Conservation (phyloP, 2,329 filamentous ascomycete species). For the Helotiales sp. region DNA sequence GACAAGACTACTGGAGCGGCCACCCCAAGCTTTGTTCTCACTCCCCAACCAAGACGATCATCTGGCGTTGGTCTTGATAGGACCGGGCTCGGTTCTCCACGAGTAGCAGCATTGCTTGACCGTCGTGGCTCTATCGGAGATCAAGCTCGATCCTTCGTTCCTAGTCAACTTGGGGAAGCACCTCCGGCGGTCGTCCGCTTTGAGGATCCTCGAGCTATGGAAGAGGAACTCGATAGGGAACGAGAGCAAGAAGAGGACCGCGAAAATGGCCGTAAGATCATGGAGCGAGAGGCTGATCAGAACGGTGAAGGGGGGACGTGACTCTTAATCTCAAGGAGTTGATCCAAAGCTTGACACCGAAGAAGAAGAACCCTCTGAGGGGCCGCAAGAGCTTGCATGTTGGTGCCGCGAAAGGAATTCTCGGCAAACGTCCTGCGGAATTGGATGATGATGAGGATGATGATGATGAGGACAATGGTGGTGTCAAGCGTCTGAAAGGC, state of each 20-base stretch:
- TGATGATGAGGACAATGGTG: slow-evolving; percentile 63
- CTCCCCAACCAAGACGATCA: slow-evolving; percentile 62
- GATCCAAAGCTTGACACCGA: slow-evolving; percentile 78
- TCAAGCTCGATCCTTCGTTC: slow-evolving; percentile 65
- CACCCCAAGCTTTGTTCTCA: slow-evolving; percentile 68
- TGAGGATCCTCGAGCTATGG: slow-evolving; percentile 66
- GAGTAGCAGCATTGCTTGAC: slow-evolving; percentile 72
- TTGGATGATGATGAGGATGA: slow-evolving; percentile 69
- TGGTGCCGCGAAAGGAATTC: slow-evolving; percentile 72
- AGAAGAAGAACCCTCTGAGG: slow-evolving; percentile 69
- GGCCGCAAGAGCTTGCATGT: slow-evolving; percentile 79
- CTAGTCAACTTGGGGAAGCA: slow-evolving; percentile 48
- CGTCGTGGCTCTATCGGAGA: slow-evolving; percentile 75
- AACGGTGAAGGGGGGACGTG: slow-evolving; percentile 60
- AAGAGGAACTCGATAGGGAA: slow-evolving; percentile 67
- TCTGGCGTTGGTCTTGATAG: slow-evolving; percentile 74
- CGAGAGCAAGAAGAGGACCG: slow-evolving; percentile 63
- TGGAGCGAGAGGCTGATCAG: slow-evolving; percentile 57
- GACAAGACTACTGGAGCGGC: slow-evolving; percentile 58
- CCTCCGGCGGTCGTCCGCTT: slow-evolving; percentile 65
- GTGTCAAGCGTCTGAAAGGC: slow-evolving; percentile 72
- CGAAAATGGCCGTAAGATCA: slow-evolving; percentile 62
- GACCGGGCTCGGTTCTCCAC: slow-evolving; percentile 75
- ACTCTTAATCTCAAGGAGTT: slow-evolving; percentile 75
- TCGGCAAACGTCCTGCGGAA: slow-evolving; percentile 76